Evolutionary conservation across 139 green algal genomes (phyloP), one percentile per base, ranked within the genome.

Genomic region (Bryopsis sp.): DNA sequence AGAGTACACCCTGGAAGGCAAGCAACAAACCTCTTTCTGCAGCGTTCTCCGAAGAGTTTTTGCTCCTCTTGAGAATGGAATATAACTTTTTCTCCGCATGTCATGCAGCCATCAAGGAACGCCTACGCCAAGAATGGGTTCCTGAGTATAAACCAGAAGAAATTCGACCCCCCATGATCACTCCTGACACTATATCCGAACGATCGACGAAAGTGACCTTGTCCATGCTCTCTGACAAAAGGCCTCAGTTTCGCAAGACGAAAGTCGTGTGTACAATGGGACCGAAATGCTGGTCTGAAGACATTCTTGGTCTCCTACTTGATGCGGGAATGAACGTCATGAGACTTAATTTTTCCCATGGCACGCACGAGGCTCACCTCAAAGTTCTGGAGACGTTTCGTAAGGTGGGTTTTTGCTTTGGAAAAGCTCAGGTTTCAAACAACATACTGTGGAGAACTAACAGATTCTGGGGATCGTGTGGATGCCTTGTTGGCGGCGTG

Each of bases 281-380:
- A 8, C 85, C 85, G 0, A 57, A 74, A 24, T 88, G 78, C 64
- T 82, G 85, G 76, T 72, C 22, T 7, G 81, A 84, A 72, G 75
- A 81, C 47, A 68, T 64, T 0, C 50, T 91, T 37, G 72, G 38
- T 11, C 46, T 64, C n/a, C 74, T 90, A 58, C 47, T 90, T 39
- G 74, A 84, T 24, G 79, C 79, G 2, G 84, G 84, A 69, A 85
- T 90, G 78, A 79, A 84, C 66, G 78, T 94, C 39, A 83, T 83
- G 4, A 78, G 87, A 29, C 88, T 94, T 75, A 94, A 94, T 79
- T 94, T 94, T 76, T 89, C 79, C 28, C 87, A 94, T 70, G 87
- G 87, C 35, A 76, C 73, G 19, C 87, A 94, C 74, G 83, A 83
- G 33, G 68, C 58, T 4, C 85, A 91, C 62, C 50, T 71, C 64